Percentiles rank a stretch among this genome's conserved stretches.
These are phyloP conservation scores for Monocercomonoides exilis DNA, from an alignment of 78 protist species.

Conservation along the genomic window DNA sequence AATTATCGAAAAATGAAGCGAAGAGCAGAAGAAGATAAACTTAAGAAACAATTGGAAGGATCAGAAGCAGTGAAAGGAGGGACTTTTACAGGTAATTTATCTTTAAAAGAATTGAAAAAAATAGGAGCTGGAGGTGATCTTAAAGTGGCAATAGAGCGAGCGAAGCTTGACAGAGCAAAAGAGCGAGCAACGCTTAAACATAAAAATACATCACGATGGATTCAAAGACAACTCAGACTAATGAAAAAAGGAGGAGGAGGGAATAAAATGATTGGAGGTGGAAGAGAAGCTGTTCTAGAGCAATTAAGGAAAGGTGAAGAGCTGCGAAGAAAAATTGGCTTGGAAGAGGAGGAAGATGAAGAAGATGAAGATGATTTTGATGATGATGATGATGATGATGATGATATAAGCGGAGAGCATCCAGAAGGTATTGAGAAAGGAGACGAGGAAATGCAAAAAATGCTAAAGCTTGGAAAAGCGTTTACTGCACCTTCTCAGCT, in stretches of 20 bases:
- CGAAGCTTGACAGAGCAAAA: not conserved
- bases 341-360: not conserved
- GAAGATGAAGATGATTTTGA: not conserved
- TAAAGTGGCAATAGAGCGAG: not conserved
- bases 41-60: not conserved
- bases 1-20: not conserved
- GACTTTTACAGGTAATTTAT: not conserved
- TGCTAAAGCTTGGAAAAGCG: no score
- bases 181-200: not conserved
- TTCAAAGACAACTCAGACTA: not conserved
- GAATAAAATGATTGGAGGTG: not conserved
- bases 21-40: not conserved
- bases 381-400: not conserved
- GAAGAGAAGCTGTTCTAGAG: not conserved
- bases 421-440: no score
- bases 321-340: not conserved
- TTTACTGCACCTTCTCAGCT: no score
- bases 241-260: not conserved
- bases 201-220: not conserved
- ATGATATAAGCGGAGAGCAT: no score
- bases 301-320: not conserved
- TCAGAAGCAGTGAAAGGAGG: not conserved
- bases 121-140: no score
- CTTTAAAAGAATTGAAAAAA: no score
- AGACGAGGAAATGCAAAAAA: no score